Percentiles rank a stretch among this genome's conserved stretches.
Evolutionary conservation across 371 early-diverging fungal species (phyloP).

Genomic region (Rhizopus delemar): DNA sequence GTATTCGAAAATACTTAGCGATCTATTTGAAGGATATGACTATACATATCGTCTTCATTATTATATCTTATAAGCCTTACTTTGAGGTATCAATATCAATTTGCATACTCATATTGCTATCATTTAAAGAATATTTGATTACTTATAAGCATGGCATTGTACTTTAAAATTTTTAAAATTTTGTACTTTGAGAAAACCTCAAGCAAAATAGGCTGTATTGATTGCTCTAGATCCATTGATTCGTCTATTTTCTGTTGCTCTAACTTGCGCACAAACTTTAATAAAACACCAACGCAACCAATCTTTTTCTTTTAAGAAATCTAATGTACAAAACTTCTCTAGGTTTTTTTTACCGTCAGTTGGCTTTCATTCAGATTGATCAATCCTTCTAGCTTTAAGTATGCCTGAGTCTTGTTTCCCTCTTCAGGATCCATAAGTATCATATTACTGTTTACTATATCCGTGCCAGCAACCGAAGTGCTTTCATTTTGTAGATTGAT

Average conservation of each 20-base stretch:
- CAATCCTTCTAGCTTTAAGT: conserved; percentile 52
- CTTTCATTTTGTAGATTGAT: conserved; percentile 1
- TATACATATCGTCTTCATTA: neutral
- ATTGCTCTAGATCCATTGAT: conserved; percentile 22
- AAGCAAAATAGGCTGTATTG: conserved; percentile 29
- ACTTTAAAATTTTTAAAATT: neutral
- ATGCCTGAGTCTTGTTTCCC: conserved; percentile 45
- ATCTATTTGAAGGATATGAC: conserved; percentile 33
- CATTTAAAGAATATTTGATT: no score
- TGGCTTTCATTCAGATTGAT: conserved; percentile 53
- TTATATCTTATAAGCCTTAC: conserved; percentile 26
- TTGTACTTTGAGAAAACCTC: conserved; percentile 26
- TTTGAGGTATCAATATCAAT: conserved; percentile 57
- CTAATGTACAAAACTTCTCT: neutral
- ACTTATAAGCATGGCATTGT: neutral
- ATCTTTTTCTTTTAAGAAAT: conserved; percentile 37
- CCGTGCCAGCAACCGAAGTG: neutral
- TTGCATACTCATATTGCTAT: conserved; percentile 49
- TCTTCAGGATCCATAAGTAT: conserved; percentile 31
- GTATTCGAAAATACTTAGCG: conserved; percentile 68
- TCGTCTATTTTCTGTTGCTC: conserved; percentile 6
- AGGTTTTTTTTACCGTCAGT: conserved; percentile 9
- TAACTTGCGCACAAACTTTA: conserved; percentile 47
- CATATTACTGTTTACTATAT: conserved; percentile 1
- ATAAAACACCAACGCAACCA: conserved; percentile 65